phyloP scores from a whole-genome alignment of 768 basidiomycete species.

The Termitomyces sp. region DNA sequence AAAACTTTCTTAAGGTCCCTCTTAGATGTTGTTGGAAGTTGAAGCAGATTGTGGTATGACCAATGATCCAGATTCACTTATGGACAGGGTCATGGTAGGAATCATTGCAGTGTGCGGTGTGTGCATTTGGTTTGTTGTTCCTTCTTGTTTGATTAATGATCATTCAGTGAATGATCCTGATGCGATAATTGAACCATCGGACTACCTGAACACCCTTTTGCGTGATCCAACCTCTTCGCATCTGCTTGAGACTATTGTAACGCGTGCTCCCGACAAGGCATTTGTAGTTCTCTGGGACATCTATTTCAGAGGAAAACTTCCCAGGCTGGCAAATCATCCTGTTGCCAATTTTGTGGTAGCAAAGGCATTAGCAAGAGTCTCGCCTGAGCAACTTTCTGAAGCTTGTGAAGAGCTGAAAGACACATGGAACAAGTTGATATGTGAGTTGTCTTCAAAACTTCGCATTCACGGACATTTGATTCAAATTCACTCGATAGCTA shows the following conservation, averaged over 20 bases:
- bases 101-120: conserved; percentile 63
- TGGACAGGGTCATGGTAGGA: conserved; percentile 80
- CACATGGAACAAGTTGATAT: conserved; percentile 60
- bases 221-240: conserved; percentile 89
- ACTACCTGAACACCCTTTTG: conserved; percentile 79
- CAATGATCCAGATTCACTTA: conserved; percentile 62
- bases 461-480: background rate
- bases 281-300: conserved; percentile 71
- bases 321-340: conserved; percentile 76
- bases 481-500: conserved; percentile 37
- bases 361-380: conserved; percentile 64
- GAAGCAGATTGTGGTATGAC: conserved; percentile 67
- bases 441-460: conserved; percentile 40
- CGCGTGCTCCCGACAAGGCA: conserved; percentile 52
- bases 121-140: conserved; percentile 21
- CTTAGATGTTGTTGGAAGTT: conserved; percentile 76
- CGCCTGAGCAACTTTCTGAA: conserved; percentile 49
- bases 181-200: conserved; percentile 49
- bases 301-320: conserved; percentile 75
- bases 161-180: conserved; percentile 36
- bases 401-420: conserved; percentile 58
- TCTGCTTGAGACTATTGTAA: conserved; percentile 78
- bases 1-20: conserved; percentile 6
- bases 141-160: background rate
- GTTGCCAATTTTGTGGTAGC: conserved; percentile 94